These are phyloP conservation scores for Irpex rosettiformis DNA, from an alignment of 1,284 basidiomycete species.

Conservation along the genomic window DNA sequence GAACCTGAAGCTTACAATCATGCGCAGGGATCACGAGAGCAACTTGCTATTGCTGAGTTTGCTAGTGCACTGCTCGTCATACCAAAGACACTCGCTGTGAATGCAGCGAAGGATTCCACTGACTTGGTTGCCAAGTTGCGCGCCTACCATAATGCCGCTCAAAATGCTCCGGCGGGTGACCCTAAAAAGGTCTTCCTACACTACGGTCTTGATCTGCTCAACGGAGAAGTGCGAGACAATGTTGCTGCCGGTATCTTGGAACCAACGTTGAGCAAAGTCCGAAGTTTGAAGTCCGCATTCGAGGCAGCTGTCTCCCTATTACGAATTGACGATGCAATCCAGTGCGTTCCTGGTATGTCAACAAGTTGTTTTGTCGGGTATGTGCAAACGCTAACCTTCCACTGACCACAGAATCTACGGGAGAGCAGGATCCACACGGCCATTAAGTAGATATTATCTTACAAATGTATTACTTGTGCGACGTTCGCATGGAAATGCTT, in stretches of 20 bases:
- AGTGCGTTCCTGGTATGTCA: slow-evolving; percentile 73
- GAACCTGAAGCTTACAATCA: slow-evolving; percentile 13
- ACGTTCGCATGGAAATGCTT: slow-evolving; percentile 1
- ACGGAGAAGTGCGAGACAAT: slow-evolving; percentile 95
- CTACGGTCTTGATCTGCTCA: slow-evolving; percentile 93
- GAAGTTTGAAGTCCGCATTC: slow-evolving; percentile 93
- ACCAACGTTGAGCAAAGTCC: slow-evolving; percentile 96
- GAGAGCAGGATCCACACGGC: slow-evolving; percentile 42
- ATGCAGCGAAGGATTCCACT: slow-evolving; percentile 98
- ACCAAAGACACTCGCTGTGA: slow-evolving; percentile 95
- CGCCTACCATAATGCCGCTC: slow-evolving; percentile 96
- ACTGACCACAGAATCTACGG: slow-evolving; percentile 58
- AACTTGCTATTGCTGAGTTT: slow-evolving; percentile 98
- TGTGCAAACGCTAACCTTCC: slow-evolving; percentile 16
- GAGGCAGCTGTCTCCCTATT: slow-evolving; percentile 95
- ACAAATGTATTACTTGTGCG: slow-evolving; percentile 6
- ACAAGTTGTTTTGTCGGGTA: background rate
- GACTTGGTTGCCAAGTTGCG: slow-evolving; percentile 97
- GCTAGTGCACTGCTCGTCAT: slow-evolving; percentile 92
- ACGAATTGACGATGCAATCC: slow-evolving; percentile 94
- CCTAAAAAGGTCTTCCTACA: slow-evolving; percentile 94
- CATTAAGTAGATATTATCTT: slow-evolving; percentile 20
- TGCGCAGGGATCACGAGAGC: slow-evolving; percentile 89
- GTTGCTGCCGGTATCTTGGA: slow-evolving; percentile 92
- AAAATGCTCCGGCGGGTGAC: slow-evolving; percentile 86